Percentiles rank a stretch among this genome's conserved stretches.
Conservation (phyloP, 345 rosid genomes). For the Kandelia obovata region DNA sequence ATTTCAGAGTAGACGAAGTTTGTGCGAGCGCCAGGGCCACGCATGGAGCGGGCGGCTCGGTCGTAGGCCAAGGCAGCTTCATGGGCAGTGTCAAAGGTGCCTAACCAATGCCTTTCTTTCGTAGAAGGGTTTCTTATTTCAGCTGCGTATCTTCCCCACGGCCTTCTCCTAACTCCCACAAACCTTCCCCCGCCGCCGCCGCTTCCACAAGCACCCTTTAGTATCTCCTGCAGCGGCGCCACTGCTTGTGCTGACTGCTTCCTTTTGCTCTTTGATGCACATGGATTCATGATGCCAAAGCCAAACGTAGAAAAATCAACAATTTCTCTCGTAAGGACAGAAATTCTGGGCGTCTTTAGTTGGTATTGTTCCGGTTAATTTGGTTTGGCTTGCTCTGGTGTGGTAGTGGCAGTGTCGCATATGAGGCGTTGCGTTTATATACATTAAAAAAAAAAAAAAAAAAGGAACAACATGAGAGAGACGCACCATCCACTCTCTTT, state of each 20-base stretch:
- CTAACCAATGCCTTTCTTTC: conserved; percentile 84
- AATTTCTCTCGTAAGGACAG: no score
- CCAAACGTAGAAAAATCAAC: neutral
- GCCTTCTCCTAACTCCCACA: conserved; percentile 76
- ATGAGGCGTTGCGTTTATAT: conserved; percentile 10
- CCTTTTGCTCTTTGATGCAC: conserved; percentile 54
- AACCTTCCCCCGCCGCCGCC: conserved; percentile 33
- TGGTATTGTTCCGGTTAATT: no score
- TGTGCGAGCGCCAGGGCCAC: conserved; percentile 70
- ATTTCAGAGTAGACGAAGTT: conserved; percentile 78
- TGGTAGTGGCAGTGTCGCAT: neutral
- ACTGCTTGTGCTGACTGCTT: conserved; percentile 37
- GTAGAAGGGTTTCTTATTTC: conserved; percentile 83
- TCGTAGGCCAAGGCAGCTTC: conserved; percentile 86
- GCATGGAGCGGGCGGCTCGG: conserved; percentile 76
- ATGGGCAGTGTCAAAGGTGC: conserved; percentile 80
- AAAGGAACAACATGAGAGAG: no score
- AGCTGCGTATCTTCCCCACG: conserved; percentile 87
- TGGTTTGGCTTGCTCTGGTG: no score
- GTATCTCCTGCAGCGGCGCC: neutral
- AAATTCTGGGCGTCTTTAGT: no score
- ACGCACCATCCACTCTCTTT: no score
- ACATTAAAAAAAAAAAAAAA: neutral
- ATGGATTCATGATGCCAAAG: conserved; percentile 38
- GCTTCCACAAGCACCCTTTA: neutral